phyloP scores from a whole-genome alignment of 192 early-diverging fungal genomes.

The Gorgonomyces haynaldii region DNA sequence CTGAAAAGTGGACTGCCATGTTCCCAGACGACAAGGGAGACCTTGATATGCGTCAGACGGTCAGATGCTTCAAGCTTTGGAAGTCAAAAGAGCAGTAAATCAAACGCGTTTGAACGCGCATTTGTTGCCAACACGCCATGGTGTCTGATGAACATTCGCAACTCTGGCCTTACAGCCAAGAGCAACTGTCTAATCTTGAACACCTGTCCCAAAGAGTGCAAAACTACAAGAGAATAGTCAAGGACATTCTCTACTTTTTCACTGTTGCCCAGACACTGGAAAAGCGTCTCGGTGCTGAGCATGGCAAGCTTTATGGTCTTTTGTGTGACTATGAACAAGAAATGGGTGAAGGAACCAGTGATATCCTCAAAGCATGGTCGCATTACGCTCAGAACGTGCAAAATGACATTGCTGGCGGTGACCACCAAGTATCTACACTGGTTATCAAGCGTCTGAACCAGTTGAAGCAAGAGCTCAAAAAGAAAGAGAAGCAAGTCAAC shows the following conservation, averaged over 20 bases:
- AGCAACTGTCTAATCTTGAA: no score
- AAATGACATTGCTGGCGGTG: background rate
- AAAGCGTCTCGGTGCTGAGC: background rate
- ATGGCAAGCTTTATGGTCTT: background rate
- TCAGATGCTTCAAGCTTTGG: conserved; percentile 59
- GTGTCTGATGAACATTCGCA: no score
- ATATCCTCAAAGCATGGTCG: conserved; percentile 6
- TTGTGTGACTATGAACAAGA: background rate
- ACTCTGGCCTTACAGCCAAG: no score
- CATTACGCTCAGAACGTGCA: background rate
- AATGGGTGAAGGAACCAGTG: background rate
- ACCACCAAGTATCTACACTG: background rate
- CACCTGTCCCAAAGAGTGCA: no score
- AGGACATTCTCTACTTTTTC: background rate
- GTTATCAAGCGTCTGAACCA: background rate
- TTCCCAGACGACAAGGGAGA: conserved; percentile 80
- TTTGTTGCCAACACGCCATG: background rate
- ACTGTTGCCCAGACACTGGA: background rate
- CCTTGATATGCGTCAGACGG: conserved; percentile 62
- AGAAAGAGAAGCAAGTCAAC: background rate
- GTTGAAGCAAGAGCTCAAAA: background rate
- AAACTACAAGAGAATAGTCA: background rate
- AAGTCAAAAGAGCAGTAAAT: background rate
- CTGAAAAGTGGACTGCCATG: conserved; percentile 66
- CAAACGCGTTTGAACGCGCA: background rate